Evolutionary conservation across 164 flowering plant species (phyloP), one percentile per base, ranked within the genome.

Genomic region (Nelumbo lutea): DNA sequence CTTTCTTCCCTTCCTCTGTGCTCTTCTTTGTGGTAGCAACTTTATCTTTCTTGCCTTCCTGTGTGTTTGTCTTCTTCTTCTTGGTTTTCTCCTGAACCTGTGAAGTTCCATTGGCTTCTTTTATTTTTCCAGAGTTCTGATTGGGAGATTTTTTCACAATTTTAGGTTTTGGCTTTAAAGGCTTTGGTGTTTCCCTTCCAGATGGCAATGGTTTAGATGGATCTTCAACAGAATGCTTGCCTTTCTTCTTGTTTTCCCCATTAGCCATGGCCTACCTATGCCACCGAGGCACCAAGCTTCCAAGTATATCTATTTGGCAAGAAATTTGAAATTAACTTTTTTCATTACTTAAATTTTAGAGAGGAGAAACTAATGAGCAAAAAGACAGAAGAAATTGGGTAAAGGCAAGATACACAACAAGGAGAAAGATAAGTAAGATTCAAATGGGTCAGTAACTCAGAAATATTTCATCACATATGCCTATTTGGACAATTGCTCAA

Each of bases 101-200:
- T 41, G 40, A 50, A 41, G 58, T 13, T 9, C 52, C 58, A 46
- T 63, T 60, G 14, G 10, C 71, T 42, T 76, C 73, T 43, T 66
- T 70, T 38, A 59, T 27, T 11, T 71, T 77, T 48, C 62, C 43
- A 13, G 57, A 27, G 1, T 65, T 76, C 64, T 62, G 68, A 44
- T 59, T 57, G 2, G 52, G 7, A 48, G 74, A 3, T 64, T 73
- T 80, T 72, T 87, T 82, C 50, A 45, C 65, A 15, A 75, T 77
- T 60, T 75, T 79, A 60, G 61, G 68, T 67, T 62, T 52, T 3
- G 77, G 80, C 78, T 78, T 86, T 72, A 83, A 73, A 59, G 68
- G 66, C 41, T 74, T 75, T 47, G 75, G 68, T 55, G 68, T 70
- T 68, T 52, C 75, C 65, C 70, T 74, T 64, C 59, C 70, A 39